Percentiles rank a stretch among this genome's conserved stretches.
These are phyloP conservation scores for Xanthoconium stramineum DNA, from an alignment of 768 basidiomycete genomes.

Conservation along the genomic window DNA sequence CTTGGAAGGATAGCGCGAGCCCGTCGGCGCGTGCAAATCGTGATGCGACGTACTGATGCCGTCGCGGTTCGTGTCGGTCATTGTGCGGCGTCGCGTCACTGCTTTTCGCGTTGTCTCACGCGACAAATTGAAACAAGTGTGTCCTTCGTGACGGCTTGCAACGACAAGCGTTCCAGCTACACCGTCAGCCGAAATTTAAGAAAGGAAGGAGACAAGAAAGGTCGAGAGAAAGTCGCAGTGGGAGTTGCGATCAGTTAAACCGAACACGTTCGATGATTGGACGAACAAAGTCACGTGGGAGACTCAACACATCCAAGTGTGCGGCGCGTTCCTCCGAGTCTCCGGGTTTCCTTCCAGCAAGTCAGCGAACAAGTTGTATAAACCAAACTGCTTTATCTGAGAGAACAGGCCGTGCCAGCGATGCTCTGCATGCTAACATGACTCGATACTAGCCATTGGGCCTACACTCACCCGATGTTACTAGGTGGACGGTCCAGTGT, in stretches of 20 bases:
- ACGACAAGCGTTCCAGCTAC: neutral
- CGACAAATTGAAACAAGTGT: neutral
- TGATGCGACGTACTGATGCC: conserved; percentile 3
- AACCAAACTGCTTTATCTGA: too few species aligned
- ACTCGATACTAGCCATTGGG: too few species aligned
- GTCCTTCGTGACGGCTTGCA: neutral
- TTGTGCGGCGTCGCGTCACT: conserved; percentile 6
- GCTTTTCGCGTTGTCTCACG: neutral
- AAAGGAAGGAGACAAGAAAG: neutral
- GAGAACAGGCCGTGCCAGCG: too few species aligned
- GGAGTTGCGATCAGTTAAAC: neutral
- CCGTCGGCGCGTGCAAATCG: neutral
- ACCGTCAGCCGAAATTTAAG: neutral
- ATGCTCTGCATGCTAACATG: too few species aligned
- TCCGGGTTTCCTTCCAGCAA: too few species aligned
- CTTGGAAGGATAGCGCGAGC: neutral
- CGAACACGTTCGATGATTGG: conserved; percentile 2
- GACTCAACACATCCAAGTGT: neutral
- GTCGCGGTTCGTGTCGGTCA: conserved; percentile 17
- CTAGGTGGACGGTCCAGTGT: too few species aligned
- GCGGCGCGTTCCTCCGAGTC: too few species aligned
- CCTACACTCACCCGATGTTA: too few species aligned
- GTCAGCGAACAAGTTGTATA: too few species aligned
- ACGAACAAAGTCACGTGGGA: neutral
- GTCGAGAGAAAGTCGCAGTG: neutral